A percentile compares a stretch with the other conserved stretches of the same genome.
These are phyloP conservation scores for Xanthoconium purpureum DNA, from an alignment of 768 basidiomycete species.

Conservation along the genomic window DNA sequence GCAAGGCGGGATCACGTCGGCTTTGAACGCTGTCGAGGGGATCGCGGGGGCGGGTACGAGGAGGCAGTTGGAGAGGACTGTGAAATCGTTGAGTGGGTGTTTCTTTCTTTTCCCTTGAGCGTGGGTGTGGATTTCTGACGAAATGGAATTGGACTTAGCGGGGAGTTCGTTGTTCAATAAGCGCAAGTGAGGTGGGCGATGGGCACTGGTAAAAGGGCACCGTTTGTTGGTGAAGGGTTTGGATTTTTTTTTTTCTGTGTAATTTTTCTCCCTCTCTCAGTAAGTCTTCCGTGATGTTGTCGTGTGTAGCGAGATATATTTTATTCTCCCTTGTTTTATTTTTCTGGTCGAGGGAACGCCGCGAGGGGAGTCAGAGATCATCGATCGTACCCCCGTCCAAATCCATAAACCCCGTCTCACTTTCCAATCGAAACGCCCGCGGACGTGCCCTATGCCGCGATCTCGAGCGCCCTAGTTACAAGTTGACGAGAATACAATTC, in stretches of 20 bases:
- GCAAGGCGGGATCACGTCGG: constrained; percentile 31
- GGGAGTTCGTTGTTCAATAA: constrained; percentile 4
- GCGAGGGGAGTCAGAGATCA: too few relatives aligned
- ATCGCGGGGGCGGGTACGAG: constrained; percentile 52
- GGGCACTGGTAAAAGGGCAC: background rate
- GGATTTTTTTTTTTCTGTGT: background rate
- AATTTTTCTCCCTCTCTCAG: background rate
- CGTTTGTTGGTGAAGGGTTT: too few relatives aligned
- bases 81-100: constrained; percentile 50
- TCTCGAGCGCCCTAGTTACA: too few relatives aligned
- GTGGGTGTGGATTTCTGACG: background rate
- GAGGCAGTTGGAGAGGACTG: constrained; percentile 45
- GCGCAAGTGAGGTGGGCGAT: background rate
- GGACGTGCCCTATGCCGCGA: too few relatives aligned
- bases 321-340: too few relatives aligned
- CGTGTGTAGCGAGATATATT: too few relatives aligned
- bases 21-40: constrained; percentile 52
- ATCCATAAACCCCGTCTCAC: too few relatives aligned
- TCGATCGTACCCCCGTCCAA: too few relatives aligned
- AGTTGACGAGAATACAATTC: too few relatives aligned
- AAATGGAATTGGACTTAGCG: background rate
- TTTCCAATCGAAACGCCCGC: too few relatives aligned
- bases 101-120: background rate
- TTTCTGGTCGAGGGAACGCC: too few relatives aligned
- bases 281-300: too few relatives aligned